Percentiles rank a stretch among this genome's conserved stretches.
phyloP scores from a whole-genome alignment of 352 stramenopile species.

The Pythium brachiatum region DNA sequence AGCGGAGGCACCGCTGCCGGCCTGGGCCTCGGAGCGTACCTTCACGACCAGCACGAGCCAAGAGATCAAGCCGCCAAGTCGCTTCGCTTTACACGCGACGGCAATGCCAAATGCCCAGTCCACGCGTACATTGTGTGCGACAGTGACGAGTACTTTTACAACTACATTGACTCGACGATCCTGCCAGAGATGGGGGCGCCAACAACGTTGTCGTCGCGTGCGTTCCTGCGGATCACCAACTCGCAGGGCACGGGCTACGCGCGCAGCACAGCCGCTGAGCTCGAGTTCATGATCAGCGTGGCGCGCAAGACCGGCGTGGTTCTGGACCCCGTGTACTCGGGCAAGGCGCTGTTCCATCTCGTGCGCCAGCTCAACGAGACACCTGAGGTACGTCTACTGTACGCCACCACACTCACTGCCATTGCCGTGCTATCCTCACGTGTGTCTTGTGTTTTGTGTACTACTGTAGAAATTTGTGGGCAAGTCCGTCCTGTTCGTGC shows the following conservation, averaged over 20 bases:
- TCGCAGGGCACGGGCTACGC: slow-evolving; percentile 81
- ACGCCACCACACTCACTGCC: background rate
- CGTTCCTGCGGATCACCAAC: slow-evolving; percentile 81
- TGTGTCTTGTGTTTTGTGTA: too few species aligned
- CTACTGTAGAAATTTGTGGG: slow-evolving; percentile 79
- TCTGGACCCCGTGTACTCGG: slow-evolving; percentile 87
- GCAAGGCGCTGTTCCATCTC: slow-evolving; percentile 84
- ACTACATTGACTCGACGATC: slow-evolving; percentile 75
- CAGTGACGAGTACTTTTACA: slow-evolving; percentile 81
- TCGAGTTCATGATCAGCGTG: slow-evolving; percentile 73
- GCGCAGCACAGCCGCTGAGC: slow-evolving; percentile 68
- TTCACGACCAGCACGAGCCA: slow-evolving; percentile 44
- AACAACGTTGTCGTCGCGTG: slow-evolving; percentile 42
- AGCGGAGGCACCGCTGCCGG: slow-evolving; percentile 79
- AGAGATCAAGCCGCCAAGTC: slow-evolving; percentile 12
- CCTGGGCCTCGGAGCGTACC: slow-evolving; percentile 66
- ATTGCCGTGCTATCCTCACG: too few species aligned
- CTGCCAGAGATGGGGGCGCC: slow-evolving; percentile 66
- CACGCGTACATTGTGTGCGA: slow-evolving; percentile 88
- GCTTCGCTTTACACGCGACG: slow-evolving; percentile 39
- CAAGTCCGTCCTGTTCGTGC: slow-evolving; percentile 88
- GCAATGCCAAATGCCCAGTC: slow-evolving; percentile 39
- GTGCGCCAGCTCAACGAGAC: slow-evolving; percentile 70
- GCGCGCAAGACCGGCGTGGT: slow-evolving; percentile 73
- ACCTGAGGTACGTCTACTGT: slow-evolving; percentile 37